Conservation (phyloP, 1,284 basidiomycete genomes). For the Ganoderma sp. region DNA sequence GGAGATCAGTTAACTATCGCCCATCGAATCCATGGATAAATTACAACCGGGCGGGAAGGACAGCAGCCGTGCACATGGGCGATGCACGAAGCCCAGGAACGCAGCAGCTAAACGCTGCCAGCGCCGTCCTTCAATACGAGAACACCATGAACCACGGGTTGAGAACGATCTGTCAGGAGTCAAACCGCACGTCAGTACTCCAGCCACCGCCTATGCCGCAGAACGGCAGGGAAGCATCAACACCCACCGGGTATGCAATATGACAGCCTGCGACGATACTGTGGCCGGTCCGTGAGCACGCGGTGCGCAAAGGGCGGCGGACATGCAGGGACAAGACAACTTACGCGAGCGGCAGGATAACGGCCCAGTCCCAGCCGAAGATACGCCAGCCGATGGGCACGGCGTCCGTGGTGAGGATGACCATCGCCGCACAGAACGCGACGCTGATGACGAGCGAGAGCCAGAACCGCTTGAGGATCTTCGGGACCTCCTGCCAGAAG, state of each 20-base stretch:
- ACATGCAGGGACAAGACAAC: constrained; percentile 36
- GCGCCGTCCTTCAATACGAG: constrained; percentile 38
- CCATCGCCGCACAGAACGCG: constrained; percentile 54
- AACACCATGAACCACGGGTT: constrained; percentile 81
- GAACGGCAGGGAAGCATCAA: not conserved
- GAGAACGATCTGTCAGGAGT: constrained; percentile 61
- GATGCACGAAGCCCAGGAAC: not conserved
- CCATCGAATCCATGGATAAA: constrained; percentile 1
- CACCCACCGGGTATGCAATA: constrained; percentile 17
- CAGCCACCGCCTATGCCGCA: not conserved
- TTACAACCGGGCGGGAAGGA: not conserved
- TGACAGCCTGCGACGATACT: constrained; percentile 68
- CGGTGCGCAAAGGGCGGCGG: not conserved
- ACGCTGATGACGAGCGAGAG: constrained; percentile 62
- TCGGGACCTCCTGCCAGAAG: constrained; percentile 88
- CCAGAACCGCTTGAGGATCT: constrained; percentile 79
- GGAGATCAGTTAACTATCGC: not conserved
- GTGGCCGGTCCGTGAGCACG: constrained; percentile 9
- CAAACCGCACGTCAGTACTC: not conserved
- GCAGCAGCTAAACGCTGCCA: not conserved
- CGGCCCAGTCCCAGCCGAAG: constrained; percentile 64
- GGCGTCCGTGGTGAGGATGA: constrained; percentile 56
- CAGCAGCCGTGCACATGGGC: not conserved
- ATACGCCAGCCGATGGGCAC: constrained; percentile 71
- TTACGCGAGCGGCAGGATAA: constrained; percentile 70